Conservation (phyloP, 176 grass and related monocot species). For the Zoysia pacifica region DNA sequence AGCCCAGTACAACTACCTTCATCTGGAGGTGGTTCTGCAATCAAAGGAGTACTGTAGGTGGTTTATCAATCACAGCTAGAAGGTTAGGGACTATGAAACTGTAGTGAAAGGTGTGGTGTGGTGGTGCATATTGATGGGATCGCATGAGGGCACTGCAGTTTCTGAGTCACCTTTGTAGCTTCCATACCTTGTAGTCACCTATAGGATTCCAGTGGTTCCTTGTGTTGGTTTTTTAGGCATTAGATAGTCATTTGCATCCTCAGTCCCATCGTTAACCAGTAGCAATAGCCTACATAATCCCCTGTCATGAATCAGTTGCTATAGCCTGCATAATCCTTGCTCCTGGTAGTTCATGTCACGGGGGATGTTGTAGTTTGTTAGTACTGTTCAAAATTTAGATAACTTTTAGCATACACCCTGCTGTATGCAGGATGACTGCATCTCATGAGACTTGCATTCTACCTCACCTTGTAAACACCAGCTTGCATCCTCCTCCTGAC, state of each 20-base stretch:
- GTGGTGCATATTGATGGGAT: constrained; percentile 11
- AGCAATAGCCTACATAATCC: constrained; percentile 15
- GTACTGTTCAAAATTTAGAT: constrained; percentile 31
- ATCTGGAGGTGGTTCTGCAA: constrained; percentile 12
- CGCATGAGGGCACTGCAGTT: constrained; percentile 31
- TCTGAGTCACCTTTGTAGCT: constrained; percentile 40
- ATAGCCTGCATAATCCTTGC: constrained; percentile 13
- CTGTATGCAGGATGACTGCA: constrained; percentile 43
- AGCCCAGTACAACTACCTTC: constrained; percentile 13
- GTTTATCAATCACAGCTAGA: constrained; percentile 37
- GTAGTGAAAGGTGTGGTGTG: constrained; percentile 31
- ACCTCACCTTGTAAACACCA: constrained; percentile 22
- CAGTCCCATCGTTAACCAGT: constrained; percentile 16
- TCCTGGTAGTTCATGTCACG: constrained; percentile 37
- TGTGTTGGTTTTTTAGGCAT: constrained; percentile 31
- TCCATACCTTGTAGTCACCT: constrained; percentile 47
- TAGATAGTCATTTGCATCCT: constrained; percentile 35
- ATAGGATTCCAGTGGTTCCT: neutral
- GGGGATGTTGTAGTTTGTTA: constrained; percentile 24
- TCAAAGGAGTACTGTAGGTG: constrained; percentile 31
- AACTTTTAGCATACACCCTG: constrained; percentile 15
- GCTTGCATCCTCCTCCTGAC: neutral
- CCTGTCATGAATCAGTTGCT: too few species aligned
- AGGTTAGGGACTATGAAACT: constrained; percentile 16
- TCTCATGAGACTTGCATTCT: constrained; percentile 40